Base-by-base conservation (phyloP, 139 green algal species). In the Zygnema circumcarinatum region DNA sequence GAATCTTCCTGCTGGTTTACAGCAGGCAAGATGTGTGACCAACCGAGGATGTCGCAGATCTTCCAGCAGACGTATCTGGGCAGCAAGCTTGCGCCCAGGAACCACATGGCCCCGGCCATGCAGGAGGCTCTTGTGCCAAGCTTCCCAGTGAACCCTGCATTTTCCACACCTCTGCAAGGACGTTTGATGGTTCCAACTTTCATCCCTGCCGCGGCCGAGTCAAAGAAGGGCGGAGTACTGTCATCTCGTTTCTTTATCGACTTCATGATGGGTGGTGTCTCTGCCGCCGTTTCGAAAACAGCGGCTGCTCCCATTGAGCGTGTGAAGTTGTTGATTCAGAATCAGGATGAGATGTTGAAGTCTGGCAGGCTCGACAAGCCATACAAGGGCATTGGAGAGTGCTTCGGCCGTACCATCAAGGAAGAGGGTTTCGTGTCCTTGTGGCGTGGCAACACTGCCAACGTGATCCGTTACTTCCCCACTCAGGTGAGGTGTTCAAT, bases 401-500 rank as follows among this genome's bases (percentile, higher is more conserved):
- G 97, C 96, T 99, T 99, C 92, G 88, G 83, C 32, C 94, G 97
- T 56, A 95, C 96, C 67, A 84, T 94, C 36, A 84, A 90, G 2
- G 97, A 99, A 83, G 90, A 95, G 87, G 96, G 97, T 83, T 76
- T 98, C n/a, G 90, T 79, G 3, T 95, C 96, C 40, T 96, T 99
- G 92, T 99, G 96, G 96, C 94, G 97, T 76, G 97, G 97, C 38
- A 99, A 99, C 96, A 94, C 95, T 76, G 96, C 97, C 80, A 99
- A 99, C 87, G 95, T 99, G 32, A 93, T 99, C 72, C 93, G 96
- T 29, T 98, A 98, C 94, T 98, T 98, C 94, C 95, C 96, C 93
- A 93, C 90, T n/a, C 95, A 98, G 80, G 80, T 86, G 74, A 35
- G 74, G n/a, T n/a, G n/a, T n/a, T n/a, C 38, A 0, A 69, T 76